A percentile compares a stretch with the other conserved stretches of the same genome.
Evolutionary conservation across 2,329 filamentous ascomycete species (phyloP).

Genomic region (Pseudocercospora pini-densiflorae): DNA sequence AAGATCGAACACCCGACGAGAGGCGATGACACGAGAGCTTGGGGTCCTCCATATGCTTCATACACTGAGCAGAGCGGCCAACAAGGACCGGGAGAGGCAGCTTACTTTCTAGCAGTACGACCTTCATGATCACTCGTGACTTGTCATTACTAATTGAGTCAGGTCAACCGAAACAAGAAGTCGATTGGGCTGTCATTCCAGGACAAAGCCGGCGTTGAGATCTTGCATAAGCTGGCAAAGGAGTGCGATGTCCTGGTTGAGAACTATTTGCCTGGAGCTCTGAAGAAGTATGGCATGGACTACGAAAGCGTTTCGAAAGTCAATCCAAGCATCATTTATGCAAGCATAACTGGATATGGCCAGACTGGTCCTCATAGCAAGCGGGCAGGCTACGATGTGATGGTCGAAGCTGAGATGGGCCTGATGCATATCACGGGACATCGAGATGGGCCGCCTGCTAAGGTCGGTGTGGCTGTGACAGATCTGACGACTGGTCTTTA

Average conservation of each 20-base stretch:
- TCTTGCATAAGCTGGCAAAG: constrained; percentile 81
- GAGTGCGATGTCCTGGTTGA: constrained; percentile 93
- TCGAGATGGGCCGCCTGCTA: constrained; percentile 87
- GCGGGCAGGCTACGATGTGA: constrained; percentile 95
- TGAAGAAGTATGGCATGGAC: constrained; percentile 91
- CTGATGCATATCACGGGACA: constrained; percentile 97
- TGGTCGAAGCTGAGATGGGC: constrained; percentile 98
- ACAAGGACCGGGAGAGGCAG: constrained; percentile 81
- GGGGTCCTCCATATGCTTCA: constrained; percentile 91
- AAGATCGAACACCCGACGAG: constrained; percentile 93
- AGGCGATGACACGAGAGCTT: constrained; percentile 92
- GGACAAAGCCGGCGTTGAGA: constrained; percentile 78
- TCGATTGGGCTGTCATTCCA: constrained; percentile 91
- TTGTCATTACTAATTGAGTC: constrained; percentile 1
- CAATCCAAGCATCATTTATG: constrained; percentile 88
- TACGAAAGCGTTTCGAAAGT: constrained; percentile 79
- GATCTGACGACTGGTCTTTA: constrained; percentile 95
- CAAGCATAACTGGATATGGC: constrained; percentile 95
- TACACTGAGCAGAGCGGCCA: constrained; percentile 61
- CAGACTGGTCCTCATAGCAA: constrained; percentile 90
- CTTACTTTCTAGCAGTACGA: constrained; percentile 86
- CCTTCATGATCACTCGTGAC: neutral
- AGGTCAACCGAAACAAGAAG: constrained; percentile 98
- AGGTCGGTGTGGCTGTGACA: constrained; percentile 96
- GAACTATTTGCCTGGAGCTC: constrained; percentile 88